Evolutionary conservation across 1,139 yeast species (phyloP), one percentile per base, ranked within the genome.

Genomic region (Blastobotrys proliferans): DNA sequence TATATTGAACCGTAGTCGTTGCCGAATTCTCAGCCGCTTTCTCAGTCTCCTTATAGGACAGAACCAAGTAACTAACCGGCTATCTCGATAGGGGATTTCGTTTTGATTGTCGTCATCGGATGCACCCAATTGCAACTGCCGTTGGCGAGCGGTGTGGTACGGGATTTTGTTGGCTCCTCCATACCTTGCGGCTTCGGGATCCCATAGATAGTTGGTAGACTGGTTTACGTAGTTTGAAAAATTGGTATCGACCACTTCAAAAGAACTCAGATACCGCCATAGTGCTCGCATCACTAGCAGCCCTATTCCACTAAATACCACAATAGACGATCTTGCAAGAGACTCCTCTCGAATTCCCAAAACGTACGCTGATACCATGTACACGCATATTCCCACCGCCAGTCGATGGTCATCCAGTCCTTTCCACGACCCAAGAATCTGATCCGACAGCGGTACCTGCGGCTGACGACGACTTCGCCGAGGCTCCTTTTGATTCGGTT

Each of bases 381-480:
- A 44, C 26, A 44, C 46, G 38, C 47, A 38, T 10, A 44, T 27
- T 10, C 47, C 47, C 14, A 44, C 37, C 16, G 47, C 47, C 35
- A 44, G 28, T 28, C 47, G 24, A 5, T 27, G 37, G 22, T 44
- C 47, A 18, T 44, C 47, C 14, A 42, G 28, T 4, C 45, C 45
- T 20, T 38, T 35, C 45, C 45, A 42, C 3, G 45, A 42, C 3
- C 42, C 41, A 8, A 44, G 21, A 6, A 44, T 16, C 16, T 33
- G 35, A 16, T 43, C 45, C 26, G 26, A 8, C 26, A 22, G 26
- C 26, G 26, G 26, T 8, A 22, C 26, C 26, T 22, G 10, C 10
- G 26, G 10, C 26, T 22, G 26, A 22, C 26, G 26, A 22, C 11
- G 26, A 22, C 11, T n/a, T n/a, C n/a, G n/a, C n/a, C n/a, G n/a